Evolutionary conservation across 495 filamentous ascomycete genomes (phyloP).

Genomic region (Aspergillus ellipticus): DNA sequence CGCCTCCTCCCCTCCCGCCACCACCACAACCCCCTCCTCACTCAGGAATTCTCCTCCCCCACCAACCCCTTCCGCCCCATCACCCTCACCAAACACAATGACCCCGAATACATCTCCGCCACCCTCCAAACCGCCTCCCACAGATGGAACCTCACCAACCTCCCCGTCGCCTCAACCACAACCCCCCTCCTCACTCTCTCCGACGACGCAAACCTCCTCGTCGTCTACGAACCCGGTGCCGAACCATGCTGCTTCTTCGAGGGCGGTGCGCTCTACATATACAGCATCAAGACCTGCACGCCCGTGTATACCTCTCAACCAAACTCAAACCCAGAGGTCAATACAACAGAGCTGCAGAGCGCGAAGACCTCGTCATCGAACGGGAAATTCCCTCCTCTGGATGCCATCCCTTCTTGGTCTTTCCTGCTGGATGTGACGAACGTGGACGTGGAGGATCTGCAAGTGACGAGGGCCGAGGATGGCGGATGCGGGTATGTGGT

Average conservation of each 20-base stretch:
- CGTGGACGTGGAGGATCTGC: slow-evolving; percentile 7
- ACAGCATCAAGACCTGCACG: slow-evolving; percentile 1
- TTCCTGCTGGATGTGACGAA: slow-evolving; percentile 11
- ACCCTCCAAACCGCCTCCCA: neutral
- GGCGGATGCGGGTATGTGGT: neutral
- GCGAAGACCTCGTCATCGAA: neutral
- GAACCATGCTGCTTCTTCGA: slow-evolving; percentile 9
- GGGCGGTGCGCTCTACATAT: slow-evolving; percentile 19
- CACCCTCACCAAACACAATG: neutral
- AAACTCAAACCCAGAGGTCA: neutral
- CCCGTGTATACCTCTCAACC: neutral
- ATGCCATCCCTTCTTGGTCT: slow-evolving; percentile 10
- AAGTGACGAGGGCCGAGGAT: neutral
- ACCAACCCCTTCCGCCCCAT: neutral
- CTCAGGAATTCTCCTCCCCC: neutral
- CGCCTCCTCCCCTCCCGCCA: slow-evolving; percentile 15
- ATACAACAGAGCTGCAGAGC: neutral
- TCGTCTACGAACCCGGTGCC: slow-evolving; percentile 17
- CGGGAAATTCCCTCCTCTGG: slow-evolving; percentile 1
- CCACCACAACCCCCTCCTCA: slow-evolving; percentile 6
- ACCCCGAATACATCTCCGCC: neutral
- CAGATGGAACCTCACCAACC: slow-evolving; percentile 14
- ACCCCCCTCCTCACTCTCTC: slow-evolving; percentile 19
- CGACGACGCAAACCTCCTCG: slow-evolving; percentile 11
- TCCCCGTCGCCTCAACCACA: slow-evolving; percentile 14